Conservation (phyloP, 164 flowering plant species). For the Paratinospora sagittata region DNA sequence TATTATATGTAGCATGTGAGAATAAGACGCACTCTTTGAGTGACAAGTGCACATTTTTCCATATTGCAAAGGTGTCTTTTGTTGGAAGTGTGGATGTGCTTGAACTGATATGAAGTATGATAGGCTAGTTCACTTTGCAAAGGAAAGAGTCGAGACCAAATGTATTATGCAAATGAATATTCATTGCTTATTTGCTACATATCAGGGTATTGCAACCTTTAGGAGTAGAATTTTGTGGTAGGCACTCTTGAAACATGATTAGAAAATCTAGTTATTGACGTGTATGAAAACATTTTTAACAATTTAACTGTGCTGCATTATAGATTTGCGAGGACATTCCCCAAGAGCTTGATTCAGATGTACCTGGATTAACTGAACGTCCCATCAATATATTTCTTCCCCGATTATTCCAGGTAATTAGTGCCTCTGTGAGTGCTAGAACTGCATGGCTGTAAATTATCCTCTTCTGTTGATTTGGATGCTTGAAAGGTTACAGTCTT, state of each 20-base stretch:
- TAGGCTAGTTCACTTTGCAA: neutral
- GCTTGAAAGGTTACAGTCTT: neutral
- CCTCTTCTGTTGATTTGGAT: constrained; percentile 4
- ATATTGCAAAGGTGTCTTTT: too few species aligned
- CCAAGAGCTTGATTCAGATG: constrained; percentile 86
- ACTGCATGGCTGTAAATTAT: neutral
- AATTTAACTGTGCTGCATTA: constrained; percentile 1
- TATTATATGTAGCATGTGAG: too few species aligned
- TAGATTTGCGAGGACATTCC: constrained; percentile 98
- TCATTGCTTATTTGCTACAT: neutral
- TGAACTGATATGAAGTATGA: neutral
- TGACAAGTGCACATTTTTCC: too few species aligned
- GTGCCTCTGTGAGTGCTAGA: constrained; percentile 5
- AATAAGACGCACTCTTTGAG: too few species aligned
- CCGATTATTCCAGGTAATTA: constrained; percentile 65
- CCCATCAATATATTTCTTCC: constrained; percentile 90
- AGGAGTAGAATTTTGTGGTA: neutral
- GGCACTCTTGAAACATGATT: neutral
- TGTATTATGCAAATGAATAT: neutral
- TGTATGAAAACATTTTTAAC: too few species aligned
- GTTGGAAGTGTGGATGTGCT: too few species aligned
- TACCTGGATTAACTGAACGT: constrained; percentile 77
- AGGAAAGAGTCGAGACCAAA: neutral
- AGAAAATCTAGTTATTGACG: too few species aligned
- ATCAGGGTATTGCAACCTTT: neutral